Evolutionary conservation across 371 early-diverging fungal genomes (phyloP).

Genomic region (Mortierella sp.): DNA sequence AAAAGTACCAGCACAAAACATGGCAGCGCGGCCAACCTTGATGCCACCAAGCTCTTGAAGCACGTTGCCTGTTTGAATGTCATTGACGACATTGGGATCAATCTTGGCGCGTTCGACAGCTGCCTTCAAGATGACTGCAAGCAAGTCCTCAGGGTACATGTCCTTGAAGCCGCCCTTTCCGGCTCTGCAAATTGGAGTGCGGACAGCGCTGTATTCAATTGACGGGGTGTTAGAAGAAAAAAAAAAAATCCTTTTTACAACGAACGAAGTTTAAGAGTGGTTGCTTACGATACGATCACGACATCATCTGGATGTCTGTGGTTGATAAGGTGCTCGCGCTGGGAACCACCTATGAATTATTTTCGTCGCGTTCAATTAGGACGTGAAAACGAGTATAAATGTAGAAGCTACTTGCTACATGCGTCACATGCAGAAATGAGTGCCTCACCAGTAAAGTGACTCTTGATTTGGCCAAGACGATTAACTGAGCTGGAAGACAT

Average conservation of each 20-base stretch:
- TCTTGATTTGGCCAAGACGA: slow-evolving; percentile 54
- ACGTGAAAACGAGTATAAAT: not conserved
- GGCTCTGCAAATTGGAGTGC: slow-evolving; percentile 93
- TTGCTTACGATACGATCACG: slow-evolving; percentile 76
- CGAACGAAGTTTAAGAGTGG: not conserved
- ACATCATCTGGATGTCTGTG: slow-evolving; percentile 78
- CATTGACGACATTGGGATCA: slow-evolving; percentile 52
- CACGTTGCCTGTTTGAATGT: slow-evolving; percentile 56
- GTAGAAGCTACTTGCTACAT: no score
- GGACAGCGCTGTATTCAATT: slow-evolving; percentile 66
- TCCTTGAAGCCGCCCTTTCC: slow-evolving; percentile 96
- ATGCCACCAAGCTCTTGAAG: slow-evolving; percentile 52
- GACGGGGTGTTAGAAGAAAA: not conserved
- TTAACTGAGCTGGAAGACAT: slow-evolving; percentile 46
- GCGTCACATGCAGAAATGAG: not conserved
- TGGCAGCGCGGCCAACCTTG: slow-evolving; percentile 35
- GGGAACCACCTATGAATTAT: slow-evolving; percentile 10
- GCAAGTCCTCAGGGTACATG: slow-evolving; percentile 72
- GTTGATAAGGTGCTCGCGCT: slow-evolving; percentile 44
- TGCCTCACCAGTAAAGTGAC: slow-evolving; percentile 40
- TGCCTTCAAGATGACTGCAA: slow-evolving; percentile 49
- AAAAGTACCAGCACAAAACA: slow-evolving; percentile 37
- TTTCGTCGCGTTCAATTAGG: not conserved
- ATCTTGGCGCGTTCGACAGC: slow-evolving; percentile 51
- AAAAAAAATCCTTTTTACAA: not conserved